Evolutionary conservation across 495 filamentous ascomycete genomes (phyloP), one percentile per base, ranked within the genome.

Genomic region (Penicillium argentinense): DNA sequence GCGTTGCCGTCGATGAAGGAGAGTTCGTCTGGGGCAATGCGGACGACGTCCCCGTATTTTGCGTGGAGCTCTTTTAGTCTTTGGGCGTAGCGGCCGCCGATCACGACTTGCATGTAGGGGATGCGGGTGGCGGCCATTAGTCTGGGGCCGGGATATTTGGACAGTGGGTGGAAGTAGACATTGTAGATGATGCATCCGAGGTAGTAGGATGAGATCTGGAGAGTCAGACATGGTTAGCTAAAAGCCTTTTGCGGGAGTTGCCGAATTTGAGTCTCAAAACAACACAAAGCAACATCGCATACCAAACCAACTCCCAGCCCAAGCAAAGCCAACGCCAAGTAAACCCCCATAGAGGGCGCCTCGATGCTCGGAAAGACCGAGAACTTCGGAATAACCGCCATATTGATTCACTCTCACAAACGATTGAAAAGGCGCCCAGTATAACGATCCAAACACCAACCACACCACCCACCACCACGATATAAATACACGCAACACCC

Each of bases 11-110:
- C 52, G 16, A 47, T 64, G 49, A 71, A 82, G 0, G 69, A 62
- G 9, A 83, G 66, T 51, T 80, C 72, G 42, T 76, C 53, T 0
- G 79, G 79, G 1, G 68, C 69, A 16, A 79, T 63, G 7, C 80
- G 76, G 24, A 83, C 70, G 1, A 78, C 66, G 5, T 63, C 45
- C 9, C 78, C 79, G 54, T 83, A 83, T 25, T 50, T 8, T 4
- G 57, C 43, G 38, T 67, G 62, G 0, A 64, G 33, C 2, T 22
- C n/a, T 28, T 47, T 50, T 0, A 44, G 26, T 11, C 38, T 16
- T 6, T 42, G 41, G 9, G 49, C 45, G 2, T 44, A 30, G 1
- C n/a, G 24, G 3, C 63, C 61, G 24, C 30, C n/a, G 11, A 45
- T n/a, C 1, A 45, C 42, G 53, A 40, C 42, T 3, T 14, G 46